Percentiles rank a stretch among this genome's conserved stretches.
Conservation (phyloP, 768 basidiomycete genomes). For the Pilatotrama ljubarskyi region DNA sequence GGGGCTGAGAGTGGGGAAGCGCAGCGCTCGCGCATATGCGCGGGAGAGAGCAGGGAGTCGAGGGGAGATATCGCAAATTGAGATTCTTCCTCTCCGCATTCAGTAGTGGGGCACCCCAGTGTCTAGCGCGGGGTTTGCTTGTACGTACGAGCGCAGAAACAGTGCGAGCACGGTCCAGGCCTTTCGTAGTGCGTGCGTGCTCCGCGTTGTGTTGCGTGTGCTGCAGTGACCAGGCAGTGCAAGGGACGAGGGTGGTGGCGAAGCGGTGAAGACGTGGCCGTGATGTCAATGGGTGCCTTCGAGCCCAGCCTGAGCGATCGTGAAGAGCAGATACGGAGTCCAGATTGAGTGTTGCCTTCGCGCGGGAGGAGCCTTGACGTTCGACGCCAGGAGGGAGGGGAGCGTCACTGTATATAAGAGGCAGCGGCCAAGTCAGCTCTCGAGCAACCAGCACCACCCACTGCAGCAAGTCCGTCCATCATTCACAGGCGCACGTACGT, state of each 20-base stretch:
- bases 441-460: neutral
- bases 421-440: neutral
- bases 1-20: conserved; percentile 1
- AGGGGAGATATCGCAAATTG: neutral
- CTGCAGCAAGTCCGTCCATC: neutral
- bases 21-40: neutral
- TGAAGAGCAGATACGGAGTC: conserved; percentile 1
- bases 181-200: neutral
- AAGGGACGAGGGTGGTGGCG: neutral
- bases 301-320: conserved; percentile 5
- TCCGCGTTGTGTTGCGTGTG: neutral
- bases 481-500: neutral
- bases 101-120: neutral
- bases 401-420: neutral
- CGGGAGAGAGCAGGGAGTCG: neutral
- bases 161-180: conserved; percentile 3
- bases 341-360: neutral
- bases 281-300: conserved; percentile 7
- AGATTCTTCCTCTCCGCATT: neutral
- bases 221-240: neutral
- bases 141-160: conserved; percentile 11
- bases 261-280: conserved; percentile 1
- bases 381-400: neutral
- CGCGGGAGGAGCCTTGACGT: neutral
- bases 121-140: neutral